These are phyloP conservation scores for Candida hungchunana DNA, from an alignment of 805 yeast genomes.

Conservation along the genomic window DNA sequence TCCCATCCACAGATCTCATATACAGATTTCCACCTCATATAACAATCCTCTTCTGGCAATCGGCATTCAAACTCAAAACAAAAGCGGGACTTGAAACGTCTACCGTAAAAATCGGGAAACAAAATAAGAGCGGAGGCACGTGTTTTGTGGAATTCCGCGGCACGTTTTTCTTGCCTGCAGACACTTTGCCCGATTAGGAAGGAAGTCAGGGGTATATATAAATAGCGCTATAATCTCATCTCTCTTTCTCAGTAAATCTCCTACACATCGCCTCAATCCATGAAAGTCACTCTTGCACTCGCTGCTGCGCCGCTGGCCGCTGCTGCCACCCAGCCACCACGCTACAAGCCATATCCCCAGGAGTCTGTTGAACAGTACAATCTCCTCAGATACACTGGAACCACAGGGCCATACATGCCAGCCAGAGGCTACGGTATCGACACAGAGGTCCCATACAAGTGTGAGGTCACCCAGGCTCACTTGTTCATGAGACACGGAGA, in stretches of 20 bases:
- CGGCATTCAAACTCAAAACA: no score
- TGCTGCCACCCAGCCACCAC: conserved; percentile 4
- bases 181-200: no score
- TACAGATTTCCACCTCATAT: no score
- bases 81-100: no score
- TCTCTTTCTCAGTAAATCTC: conserved; percentile 1
- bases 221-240: no score
- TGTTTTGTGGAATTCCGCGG: no score
- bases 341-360: conserved; percentile 20
- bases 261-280: conserved; percentile 1
- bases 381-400: conserved; percentile 45
- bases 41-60: no score
- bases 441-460: conserved; percentile 42
- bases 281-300: conserved; percentile 6
- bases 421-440: conserved; percentile 51
- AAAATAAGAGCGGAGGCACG: no score
- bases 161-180: no score
- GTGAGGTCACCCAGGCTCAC: conserved; percentile 63
- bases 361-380: conserved; percentile 18
- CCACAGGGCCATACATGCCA: conserved; percentile 52
- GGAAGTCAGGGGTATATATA: no score
- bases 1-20: no score
- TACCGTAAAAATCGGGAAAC: no score
- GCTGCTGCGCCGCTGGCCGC: conserved; percentile 1
- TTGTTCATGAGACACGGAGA: conserved; percentile 77